phyloP scores from a whole-genome alignment of 768 basidiomycete species.

The Termitomyces sp. region DNA sequence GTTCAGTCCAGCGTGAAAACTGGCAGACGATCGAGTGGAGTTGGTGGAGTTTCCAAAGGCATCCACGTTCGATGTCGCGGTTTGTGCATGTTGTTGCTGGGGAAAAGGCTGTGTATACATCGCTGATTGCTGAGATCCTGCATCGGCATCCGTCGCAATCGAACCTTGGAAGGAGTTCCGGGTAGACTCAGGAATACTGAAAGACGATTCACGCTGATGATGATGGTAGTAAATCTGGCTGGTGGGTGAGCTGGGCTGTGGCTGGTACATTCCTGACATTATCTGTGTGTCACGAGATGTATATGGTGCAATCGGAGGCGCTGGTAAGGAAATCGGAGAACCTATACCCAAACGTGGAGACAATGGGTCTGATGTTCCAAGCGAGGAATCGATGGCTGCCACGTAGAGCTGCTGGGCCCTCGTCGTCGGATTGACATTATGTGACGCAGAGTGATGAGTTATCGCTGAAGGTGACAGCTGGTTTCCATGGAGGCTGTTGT shows the following conservation, averaged over 20 bases:
- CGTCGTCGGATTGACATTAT: constrained; percentile 1
- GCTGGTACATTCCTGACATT: not conserved
- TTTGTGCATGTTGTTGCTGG: not conserved
- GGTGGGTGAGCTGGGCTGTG: not conserved
- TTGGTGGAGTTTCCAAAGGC: not conserved
- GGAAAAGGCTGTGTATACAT: not conserved
- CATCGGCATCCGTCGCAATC: not conserved
- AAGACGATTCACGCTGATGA: not conserved
- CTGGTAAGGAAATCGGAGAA: not conserved
- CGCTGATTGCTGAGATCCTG: not conserved
- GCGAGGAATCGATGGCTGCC: not conserved
- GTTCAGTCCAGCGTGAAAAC: not conserved
- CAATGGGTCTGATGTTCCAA: not conserved
- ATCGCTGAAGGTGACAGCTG: not conserved
- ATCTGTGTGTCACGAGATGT: not conserved
- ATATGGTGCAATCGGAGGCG: not conserved
- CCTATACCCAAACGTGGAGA: not conserved
- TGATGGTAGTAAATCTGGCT: not conserved
- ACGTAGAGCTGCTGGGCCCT: not conserved
- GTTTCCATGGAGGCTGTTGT: not conserved
- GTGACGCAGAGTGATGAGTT: constrained; percentile 2
- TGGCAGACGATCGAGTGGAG: not conserved
- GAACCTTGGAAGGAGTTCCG: not conserved
- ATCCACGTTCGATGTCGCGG: not conserved
- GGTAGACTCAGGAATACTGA: not conserved